phyloP scores from a whole-genome alignment of 495 filamentous ascomycete genomes.

The Schizothecium vesticola region DNA sequence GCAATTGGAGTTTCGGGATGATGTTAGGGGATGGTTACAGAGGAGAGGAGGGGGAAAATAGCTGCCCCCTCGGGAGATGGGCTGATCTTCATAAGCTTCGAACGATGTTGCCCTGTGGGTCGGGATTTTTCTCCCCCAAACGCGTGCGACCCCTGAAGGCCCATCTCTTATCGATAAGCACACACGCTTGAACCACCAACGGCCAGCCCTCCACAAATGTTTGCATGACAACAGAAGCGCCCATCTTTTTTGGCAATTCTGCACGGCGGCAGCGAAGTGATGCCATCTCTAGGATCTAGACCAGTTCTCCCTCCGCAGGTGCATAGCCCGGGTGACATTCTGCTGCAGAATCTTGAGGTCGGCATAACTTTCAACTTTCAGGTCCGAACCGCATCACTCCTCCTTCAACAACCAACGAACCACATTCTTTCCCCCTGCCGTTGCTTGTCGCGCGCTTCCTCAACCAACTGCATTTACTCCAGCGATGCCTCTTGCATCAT shows the following conservation, averaged over 20 bases:
- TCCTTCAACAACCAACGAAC: not conserved
- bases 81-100: conserved; percentile 19
- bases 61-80: conserved; percentile 15
- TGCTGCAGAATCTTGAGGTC: not conserved
- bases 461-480: not conserved
- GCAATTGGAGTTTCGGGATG: conserved; percentile 22
- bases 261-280: not conserved
- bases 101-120: conserved; percentile 11
- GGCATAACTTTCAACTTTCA: not conserved
- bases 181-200: not conserved
- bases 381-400: not conserved
- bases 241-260: conserved; percentile 3
- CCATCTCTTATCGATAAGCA: not conserved
- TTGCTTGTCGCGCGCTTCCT: not conserved
- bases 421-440: not conserved
- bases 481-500: not conserved
- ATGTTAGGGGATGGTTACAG: not conserved
- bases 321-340: not conserved
- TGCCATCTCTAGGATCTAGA: not conserved
- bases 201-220: not conserved
- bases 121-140: conserved; percentile 15
- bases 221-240: conserved; percentile 24
- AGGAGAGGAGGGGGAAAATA: conserved; percentile 2
- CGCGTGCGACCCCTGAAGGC: conserved; percentile 1
- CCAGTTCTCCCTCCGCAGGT: not conserved